Conservation (phyloP, 495 filamentous ascomycete species). For the Xylaria scruposa region DNA sequence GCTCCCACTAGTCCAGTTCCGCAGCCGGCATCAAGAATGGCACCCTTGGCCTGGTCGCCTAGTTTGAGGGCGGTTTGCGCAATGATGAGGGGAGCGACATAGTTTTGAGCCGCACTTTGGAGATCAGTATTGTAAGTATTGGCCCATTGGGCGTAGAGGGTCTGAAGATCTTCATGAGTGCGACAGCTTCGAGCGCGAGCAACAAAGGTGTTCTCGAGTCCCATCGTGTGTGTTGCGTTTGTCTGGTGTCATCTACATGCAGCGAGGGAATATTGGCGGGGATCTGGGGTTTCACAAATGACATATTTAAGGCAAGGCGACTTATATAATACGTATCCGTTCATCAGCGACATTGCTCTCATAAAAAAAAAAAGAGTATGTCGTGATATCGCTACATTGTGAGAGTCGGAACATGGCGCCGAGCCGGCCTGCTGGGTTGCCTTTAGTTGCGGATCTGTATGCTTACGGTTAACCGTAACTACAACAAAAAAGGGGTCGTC, state of each 20-base stretch:
- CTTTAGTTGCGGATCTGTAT: background rate
- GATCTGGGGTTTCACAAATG: background rate
- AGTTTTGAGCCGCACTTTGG: slow-evolving; percentile 46
- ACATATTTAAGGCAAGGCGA: background rate
- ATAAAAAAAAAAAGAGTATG: too few relatives aligned
- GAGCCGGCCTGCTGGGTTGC: background rate
- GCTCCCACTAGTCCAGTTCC: slow-evolving; percentile 54
- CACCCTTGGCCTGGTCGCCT: slow-evolving; percentile 28
- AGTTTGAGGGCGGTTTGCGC: slow-evolving; percentile 43
- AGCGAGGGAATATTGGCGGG: background rate
- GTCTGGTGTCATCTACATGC: background rate
- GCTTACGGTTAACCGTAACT: background rate
- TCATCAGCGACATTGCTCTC: background rate
- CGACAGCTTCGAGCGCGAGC: slow-evolving; percentile 12
- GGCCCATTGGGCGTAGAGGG: slow-evolving; percentile 56
- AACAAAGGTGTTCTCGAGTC: slow-evolving; percentile 1
- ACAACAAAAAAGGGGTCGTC: background rate
- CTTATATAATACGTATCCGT: background rate
- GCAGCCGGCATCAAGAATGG: slow-evolving; percentile 56
- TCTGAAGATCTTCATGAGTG: slow-evolving; percentile 2
- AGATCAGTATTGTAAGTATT: slow-evolving; percentile 52
- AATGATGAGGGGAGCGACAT: slow-evolving; percentile 48
- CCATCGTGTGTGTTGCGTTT: background rate
- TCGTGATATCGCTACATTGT: background rate
- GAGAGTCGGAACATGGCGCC: background rate